Conservation (phyloP, 352 stramenopile genomes). For the Globisporangium heterothallicum region DNA sequence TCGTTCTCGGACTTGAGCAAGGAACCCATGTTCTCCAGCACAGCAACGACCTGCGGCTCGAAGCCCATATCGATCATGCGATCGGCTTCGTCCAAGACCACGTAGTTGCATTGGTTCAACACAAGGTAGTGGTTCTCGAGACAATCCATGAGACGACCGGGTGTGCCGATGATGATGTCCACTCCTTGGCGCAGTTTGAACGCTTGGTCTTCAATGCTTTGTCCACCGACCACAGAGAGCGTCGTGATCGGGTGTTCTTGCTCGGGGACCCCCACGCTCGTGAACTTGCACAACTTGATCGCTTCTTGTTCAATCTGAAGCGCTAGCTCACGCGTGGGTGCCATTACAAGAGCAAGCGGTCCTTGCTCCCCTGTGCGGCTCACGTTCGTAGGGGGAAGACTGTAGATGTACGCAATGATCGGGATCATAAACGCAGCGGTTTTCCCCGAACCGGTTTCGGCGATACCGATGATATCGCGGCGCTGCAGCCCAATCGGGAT, state of each 20-base stretch:
- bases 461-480: conserved; percentile 98
- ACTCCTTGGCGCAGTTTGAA: conserved; percentile 94
- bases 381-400: conserved; percentile 81
- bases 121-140: conserved; percentile 97
- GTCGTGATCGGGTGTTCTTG: conserved; percentile 73
- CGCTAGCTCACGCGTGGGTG: conserved; percentile 96
- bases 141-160: conserved; percentile 97
- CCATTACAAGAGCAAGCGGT: conserved; percentile 97
- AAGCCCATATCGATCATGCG: conserved; percentile 98
- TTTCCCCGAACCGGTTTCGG: conserved; percentile 98
- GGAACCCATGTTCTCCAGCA: conserved; percentile 97
- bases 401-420: conserved; percentile 95
- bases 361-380: conserved; percentile 90
- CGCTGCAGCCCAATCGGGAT: conserved; percentile 96
- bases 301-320: conserved; percentile 97
- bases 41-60: conserved; percentile 92
- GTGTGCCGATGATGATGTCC: conserved; percentile 98
- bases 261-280: conserved; percentile 51
- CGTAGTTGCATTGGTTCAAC: conserved; percentile 99
- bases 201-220: conserved; percentile 95
- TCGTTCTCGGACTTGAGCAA: conserved; percentile 96
- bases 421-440: conserved; percentile 98
- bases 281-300: conserved; percentile 90
- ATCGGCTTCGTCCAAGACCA: conserved; percentile 99
- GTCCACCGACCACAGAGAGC: conserved; percentile 90